Evolutionary conservation across 352 stramenopile species (phyloP).

Genomic region (Achlya hypogyna): DNA sequence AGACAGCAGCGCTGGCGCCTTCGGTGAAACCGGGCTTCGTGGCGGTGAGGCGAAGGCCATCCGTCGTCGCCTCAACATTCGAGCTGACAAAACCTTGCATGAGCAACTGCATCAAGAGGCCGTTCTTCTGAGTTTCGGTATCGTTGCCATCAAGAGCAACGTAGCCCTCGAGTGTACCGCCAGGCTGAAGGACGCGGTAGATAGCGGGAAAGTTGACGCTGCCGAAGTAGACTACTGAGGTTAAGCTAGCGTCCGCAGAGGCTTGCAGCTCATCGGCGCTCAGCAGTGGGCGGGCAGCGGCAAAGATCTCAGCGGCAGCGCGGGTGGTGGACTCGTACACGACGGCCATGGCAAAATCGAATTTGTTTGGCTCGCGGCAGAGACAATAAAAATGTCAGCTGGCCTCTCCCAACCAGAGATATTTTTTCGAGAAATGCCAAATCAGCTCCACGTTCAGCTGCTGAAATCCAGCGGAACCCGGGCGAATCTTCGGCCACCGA

Average conservation of each 20-base stretch:
- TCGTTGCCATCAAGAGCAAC: conserved; percentile 4
- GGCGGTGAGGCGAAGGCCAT: conserved; percentile 35
- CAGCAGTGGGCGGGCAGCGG: neutral
- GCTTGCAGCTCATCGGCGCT: neutral
- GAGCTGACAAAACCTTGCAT: conserved; percentile 65
- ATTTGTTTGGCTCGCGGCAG: neutral
- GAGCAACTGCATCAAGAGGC: conserved; percentile 69
- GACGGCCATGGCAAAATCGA: conserved; percentile 36
- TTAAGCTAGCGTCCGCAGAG: conserved; percentile 26
- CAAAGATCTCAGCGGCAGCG: neutral
- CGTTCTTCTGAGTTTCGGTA: conserved; percentile 27
- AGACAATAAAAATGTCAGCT: neutral
- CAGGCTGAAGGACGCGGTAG: conserved; percentile 10
- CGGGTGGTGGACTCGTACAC: conserved; percentile 22
- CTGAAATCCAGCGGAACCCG: no score
- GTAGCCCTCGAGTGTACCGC: conserved; percentile 1
- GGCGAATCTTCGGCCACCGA: no score
- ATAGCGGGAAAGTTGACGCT: neutral
- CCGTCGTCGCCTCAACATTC: conserved; percentile 25
- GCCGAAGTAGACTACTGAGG: conserved; percentile 5
- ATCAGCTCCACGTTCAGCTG: no score
- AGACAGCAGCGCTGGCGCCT: conserved; percentile 35
- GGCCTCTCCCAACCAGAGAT: neutral
- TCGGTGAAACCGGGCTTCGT: conserved; percentile 59
- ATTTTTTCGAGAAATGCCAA: neutral